These are phyloP conservation scores for Crithidia bombi DNA, from an alignment of 208 protist species.

Conservation along the genomic window DNA sequence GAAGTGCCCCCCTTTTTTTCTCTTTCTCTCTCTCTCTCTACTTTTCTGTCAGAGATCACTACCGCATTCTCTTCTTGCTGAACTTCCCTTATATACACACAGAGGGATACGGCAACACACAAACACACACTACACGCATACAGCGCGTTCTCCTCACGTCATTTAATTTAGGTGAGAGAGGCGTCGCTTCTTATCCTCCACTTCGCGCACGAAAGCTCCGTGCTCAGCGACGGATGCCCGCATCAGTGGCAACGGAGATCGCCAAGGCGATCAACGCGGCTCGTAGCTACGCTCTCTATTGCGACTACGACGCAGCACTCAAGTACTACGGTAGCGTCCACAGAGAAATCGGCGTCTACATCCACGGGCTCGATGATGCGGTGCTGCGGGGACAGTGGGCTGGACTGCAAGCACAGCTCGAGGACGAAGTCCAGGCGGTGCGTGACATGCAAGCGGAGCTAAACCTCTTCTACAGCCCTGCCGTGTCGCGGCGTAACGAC, in stretches of 20 bases:
- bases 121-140: too few species aligned
- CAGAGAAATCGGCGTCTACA: constrained; percentile 42
- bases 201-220: too few species aligned
- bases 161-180: too few species aligned
- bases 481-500: constrained; percentile 13
- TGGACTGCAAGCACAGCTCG: constrained; percentile 41
- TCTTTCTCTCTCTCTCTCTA: neutral
- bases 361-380: constrained; percentile 29
- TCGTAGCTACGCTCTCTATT: constrained; percentile 65
- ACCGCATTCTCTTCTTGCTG: too few species aligned
- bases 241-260: constrained; percentile 36
- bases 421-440: constrained; percentile 43
- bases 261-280: constrained; percentile 56
- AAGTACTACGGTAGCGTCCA: constrained; percentile 59
- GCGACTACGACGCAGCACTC: constrained; percentile 70
- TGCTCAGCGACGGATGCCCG: too few species aligned
- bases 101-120: too few species aligned
- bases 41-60: too few species aligned
- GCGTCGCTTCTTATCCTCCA: too few species aligned
- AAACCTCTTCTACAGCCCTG: constrained; percentile 24
- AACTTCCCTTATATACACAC: too few species aligned
- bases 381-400: constrained; percentile 44
- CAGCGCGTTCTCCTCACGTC: too few species aligned
- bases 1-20: neutral
- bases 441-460: constrained; percentile 47